Conservation (phyloP, 2,329 filamentous ascomycete species). For the Nemania serpens region DNA sequence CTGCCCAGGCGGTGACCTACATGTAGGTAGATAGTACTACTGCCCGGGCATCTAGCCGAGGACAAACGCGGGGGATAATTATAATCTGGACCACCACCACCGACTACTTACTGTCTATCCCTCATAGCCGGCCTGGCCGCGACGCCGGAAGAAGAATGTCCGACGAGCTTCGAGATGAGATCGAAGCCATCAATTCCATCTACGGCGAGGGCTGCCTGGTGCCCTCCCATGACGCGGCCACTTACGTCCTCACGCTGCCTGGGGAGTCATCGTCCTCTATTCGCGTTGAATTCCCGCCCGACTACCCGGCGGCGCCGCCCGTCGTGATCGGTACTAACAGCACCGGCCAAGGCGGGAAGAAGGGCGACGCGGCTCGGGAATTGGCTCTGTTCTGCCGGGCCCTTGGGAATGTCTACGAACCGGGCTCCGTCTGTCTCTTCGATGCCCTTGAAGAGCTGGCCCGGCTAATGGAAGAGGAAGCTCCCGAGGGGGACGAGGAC, state of each 20-base stretch:
- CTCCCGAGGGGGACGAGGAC: slow-evolving; percentile 25
- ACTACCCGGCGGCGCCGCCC: slow-evolving; percentile 78
- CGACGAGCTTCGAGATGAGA: slow-evolving; percentile 70
- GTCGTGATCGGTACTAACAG: slow-evolving; percentile 78
- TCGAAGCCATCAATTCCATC: slow-evolving; percentile 83
- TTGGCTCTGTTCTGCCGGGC: slow-evolving; percentile 71
- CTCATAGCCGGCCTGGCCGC: not conserved
- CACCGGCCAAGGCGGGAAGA: slow-evolving; percentile 68
- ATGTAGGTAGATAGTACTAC: too few relatives aligned
- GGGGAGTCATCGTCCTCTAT: slow-evolving; percentile 60
- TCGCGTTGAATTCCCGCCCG: slow-evolving; percentile 68
- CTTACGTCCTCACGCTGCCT: slow-evolving; percentile 71
- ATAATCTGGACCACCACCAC: not conserved
- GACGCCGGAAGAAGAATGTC: slow-evolving; percentile 49
- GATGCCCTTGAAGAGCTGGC: slow-evolving; percentile 82
- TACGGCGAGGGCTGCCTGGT: slow-evolving; percentile 71
- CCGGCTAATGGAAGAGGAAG: slow-evolving; percentile 46
- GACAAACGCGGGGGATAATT: too few relatives aligned
- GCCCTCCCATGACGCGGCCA: slow-evolving; percentile 42
- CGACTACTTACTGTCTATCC: not conserved
- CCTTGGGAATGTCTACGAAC: slow-evolving; percentile 68
- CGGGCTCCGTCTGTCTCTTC: slow-evolving; percentile 83
- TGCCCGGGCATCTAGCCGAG: too few relatives aligned
- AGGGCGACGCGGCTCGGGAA: slow-evolving; percentile 73
- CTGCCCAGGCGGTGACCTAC: too few relatives aligned